These are phyloP conservation scores for Pythium myriotylum DNA, from an alignment of 352 stramenopile genomes.

Conservation along the genomic window DNA sequence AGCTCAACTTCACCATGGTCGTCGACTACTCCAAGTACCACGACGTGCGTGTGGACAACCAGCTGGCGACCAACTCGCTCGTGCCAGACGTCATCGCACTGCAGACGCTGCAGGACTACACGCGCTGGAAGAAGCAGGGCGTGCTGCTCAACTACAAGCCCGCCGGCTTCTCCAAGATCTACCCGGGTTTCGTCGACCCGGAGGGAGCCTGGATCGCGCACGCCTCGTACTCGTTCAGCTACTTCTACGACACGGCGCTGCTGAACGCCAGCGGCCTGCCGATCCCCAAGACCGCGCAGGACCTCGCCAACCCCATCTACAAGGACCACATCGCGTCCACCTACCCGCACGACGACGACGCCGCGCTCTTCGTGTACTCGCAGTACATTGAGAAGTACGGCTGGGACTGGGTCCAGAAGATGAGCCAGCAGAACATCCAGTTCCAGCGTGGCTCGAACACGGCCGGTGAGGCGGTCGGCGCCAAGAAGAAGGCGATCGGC, in stretches of 20 bases:
- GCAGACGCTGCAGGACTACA: constrained; percentile 61
- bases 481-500: constrained; percentile 37
- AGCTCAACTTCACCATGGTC: too few relatives aligned
- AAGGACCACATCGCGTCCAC: too few relatives aligned
- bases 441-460: too few relatives aligned
- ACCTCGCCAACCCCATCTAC: too few relatives aligned
- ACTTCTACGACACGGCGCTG: constrained; percentile 34
- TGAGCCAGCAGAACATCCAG: too few relatives aligned
- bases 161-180: constrained; percentile 52
- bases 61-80: too few relatives aligned
- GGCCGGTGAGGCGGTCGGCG: constrained; percentile 28
- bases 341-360: too few relatives aligned
- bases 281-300: constrained; percentile 25
- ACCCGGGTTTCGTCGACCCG: constrained; percentile 41
- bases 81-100: constrained; percentile 45
- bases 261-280: constrained; percentile 17
- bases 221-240: constrained; percentile 46
- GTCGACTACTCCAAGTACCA: too few relatives aligned
- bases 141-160: constrained; percentile 60
- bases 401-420: too few relatives aligned
- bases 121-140: constrained; percentile 41
- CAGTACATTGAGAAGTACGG: too few relatives aligned
- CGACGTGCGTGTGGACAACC: too few relatives aligned
- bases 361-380: too few relatives aligned
- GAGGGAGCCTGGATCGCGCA: constrained; percentile 42